Percentiles rank a stretch among this genome's conserved stretches.
Conservation (phyloP, 176 grass and related monocot species). For the Oryza officinalis region DNA sequence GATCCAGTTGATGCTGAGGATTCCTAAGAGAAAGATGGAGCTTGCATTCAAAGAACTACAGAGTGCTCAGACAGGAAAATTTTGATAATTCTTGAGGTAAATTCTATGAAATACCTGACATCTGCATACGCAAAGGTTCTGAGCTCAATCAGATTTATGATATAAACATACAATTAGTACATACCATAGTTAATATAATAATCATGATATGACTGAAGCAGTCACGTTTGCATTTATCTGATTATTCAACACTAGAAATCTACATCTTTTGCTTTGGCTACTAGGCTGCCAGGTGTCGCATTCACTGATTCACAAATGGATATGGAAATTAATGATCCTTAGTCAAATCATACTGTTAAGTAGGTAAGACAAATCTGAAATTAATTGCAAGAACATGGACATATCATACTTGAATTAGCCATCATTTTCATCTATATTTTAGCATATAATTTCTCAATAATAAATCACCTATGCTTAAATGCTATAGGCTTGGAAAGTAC, state of each 20-base stretch:
- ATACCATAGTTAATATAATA: conserved; percentile 7
- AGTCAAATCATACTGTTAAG: not conserved
- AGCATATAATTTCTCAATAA: conserved; percentile 7
- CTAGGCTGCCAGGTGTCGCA: not conserved
- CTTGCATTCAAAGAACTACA: conserved; percentile 14
- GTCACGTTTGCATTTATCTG: conserved; percentile 7
- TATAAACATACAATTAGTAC: not conserved
- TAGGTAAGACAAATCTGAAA: conserved; percentile 15
- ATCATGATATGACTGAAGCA: conserved; percentile 1
- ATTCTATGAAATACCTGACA: conserved; percentile 3
- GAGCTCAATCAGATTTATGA: conserved; percentile 1
- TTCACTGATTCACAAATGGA: not conserved
- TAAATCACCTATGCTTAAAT: conserved; percentile 3
- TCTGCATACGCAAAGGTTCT: not conserved
- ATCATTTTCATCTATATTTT: conserved; percentile 21
- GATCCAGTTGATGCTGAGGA: not conserved
- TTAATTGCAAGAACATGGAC: conserved; percentile 2
- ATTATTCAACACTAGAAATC: conserved; percentile 14
- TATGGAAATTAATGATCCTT: not conserved
- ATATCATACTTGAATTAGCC: conserved; percentile 5
- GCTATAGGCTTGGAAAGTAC: not conserved
- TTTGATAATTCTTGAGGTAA: not conserved
- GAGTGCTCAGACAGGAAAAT: not conserved
- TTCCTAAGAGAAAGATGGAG: conserved; percentile 21
- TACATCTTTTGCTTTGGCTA: not conserved